A percentile compares a stretch with the other conserved stretches of the same genome.
phyloP scores from a whole-genome alignment of 148 eudicot species.

The Arbutus unedo region DNA sequence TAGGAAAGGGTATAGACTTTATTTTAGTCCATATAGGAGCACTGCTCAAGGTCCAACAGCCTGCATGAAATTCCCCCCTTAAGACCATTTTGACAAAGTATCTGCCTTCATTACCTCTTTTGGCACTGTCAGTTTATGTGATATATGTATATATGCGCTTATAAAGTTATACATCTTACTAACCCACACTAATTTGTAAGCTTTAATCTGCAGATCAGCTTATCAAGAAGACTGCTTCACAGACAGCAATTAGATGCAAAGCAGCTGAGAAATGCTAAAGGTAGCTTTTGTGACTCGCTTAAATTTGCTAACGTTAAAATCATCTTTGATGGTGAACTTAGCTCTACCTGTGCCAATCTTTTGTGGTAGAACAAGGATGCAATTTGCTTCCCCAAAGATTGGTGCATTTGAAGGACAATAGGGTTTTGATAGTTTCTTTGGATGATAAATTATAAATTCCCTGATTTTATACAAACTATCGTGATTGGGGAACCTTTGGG shows the following conservation, averaged over 20 bases:
- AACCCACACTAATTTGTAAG: not conserved
- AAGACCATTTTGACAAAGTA: not conserved
- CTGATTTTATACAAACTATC: not conserved
- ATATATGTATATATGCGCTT: not conserved
- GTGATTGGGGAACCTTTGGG: not conserved
- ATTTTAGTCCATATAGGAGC: not conserved
- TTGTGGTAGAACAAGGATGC: not conserved
- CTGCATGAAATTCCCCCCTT: not conserved
- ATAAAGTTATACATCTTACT: not conserved
- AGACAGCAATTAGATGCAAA: conserved; percentile 24
- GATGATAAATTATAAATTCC: not conserved
- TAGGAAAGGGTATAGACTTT: not conserved
- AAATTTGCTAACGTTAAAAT: not conserved
- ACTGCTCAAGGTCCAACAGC: conserved; percentile 9
- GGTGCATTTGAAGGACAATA: not conserved
- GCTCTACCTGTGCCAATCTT: not conserved
- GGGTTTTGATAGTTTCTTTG: conserved; percentile 9
- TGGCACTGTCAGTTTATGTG: not conserved
- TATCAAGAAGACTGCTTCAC: conserved; percentile 23
- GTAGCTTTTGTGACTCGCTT: conserved; percentile 19
- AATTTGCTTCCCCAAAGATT: not conserved
- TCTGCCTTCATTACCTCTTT: not conserved
- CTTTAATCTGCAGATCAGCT: conserved; percentile 26
- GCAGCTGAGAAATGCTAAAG: conserved; percentile 31
- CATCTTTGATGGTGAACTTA: not conserved